Base-by-base conservation (phyloP, 176 grass and related monocot genomes). In the Echinochloa phyllopogon region DNA sequence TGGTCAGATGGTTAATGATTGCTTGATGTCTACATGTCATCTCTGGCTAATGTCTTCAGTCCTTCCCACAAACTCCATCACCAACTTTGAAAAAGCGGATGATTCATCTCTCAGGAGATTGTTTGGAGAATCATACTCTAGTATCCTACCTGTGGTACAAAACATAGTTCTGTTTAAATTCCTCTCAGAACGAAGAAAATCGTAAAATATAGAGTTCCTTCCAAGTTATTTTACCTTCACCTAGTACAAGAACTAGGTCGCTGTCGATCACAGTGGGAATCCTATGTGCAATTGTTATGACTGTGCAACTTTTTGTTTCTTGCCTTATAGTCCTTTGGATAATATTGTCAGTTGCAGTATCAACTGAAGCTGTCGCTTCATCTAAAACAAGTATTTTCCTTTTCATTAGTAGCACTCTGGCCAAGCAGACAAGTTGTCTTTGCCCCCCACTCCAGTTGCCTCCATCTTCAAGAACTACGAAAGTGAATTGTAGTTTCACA, bases 361-460 rank as follows among this genome's bases (percentile, higher is more conserved):
- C 95, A 20, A 97, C 92, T 18, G 95, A 97, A 75, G 95, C 90
- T 41, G 95, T 97, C 66, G 95, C 95, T 92, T 97, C 95, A 82
- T 97, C 95, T 57, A 97, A 88, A 84, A 97, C 90, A 69, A 97
- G 86, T 81, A 94, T 94, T 77, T 92, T 97, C 78, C 84, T 94
- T 76, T 87, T 92, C 92, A 94, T 90, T 40, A 94, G 81, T 64
- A 97, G 61, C 45, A 89, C 92, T 47, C 95, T 94, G 45, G 95
- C 90, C 78, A 97, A 76, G 79, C 92, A 97, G 24, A 97, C 87
- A 65, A 97, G 92, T 65, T 97, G 95, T 72, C 95, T 94, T 65
- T 94, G 95, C n/a, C 95, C 95, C 14, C 88, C 88, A 72, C 95
- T 97, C 95, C 90, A 97, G 59, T 97, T 94, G 51, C 88, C 86